Evolutionary conservation across 2,329 filamentous ascomycete genomes (phyloP).

Genomic region (Exophiala sp.): DNA sequence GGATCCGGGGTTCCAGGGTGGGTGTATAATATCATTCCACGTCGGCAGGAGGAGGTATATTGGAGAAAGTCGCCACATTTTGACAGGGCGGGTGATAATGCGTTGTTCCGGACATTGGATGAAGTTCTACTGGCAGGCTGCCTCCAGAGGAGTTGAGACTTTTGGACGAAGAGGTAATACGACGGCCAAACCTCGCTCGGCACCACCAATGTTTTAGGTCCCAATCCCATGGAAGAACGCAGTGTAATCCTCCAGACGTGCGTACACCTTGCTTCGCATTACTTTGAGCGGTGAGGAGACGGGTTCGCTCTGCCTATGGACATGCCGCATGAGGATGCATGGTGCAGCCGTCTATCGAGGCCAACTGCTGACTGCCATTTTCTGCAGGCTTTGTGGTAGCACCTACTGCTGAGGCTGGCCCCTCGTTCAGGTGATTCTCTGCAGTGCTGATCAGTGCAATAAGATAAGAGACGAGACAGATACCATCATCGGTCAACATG

Average conservation of each 20-base stretch:
- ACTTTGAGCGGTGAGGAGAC: constrained; percentile 12
- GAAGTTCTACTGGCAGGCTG: constrained; percentile 1
- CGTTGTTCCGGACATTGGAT: neutral
- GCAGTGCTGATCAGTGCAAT: neutral
- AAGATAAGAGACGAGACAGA: neutral
- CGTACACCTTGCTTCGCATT: constrained; percentile 4
- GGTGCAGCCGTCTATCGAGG: constrained; percentile 4
- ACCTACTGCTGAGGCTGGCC: neutral
- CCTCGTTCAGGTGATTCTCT: neutral
- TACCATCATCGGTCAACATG: neutral
- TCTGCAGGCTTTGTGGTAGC: neutral
- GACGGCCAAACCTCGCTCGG: constrained; percentile 6
- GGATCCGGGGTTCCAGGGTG: neutral
- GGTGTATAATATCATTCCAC: neutral
- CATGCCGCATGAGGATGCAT: constrained; percentile 6
- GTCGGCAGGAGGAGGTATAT: neutral
- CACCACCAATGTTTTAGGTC: neutral
- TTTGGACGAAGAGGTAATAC: constrained; percentile 1
- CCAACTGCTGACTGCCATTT: neutral
- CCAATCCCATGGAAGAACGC: neutral
- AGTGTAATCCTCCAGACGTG: constrained; percentile 15
- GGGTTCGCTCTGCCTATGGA: neutral
- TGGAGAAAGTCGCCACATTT: neutral
- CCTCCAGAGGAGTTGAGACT: constrained; percentile 1
- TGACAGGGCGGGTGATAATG: neutral